Percentiles rank a stretch among this genome's conserved stretches.
Conservation (phyloP, 1,139 yeast species). For the Debaryomyces sp. region DNA sequence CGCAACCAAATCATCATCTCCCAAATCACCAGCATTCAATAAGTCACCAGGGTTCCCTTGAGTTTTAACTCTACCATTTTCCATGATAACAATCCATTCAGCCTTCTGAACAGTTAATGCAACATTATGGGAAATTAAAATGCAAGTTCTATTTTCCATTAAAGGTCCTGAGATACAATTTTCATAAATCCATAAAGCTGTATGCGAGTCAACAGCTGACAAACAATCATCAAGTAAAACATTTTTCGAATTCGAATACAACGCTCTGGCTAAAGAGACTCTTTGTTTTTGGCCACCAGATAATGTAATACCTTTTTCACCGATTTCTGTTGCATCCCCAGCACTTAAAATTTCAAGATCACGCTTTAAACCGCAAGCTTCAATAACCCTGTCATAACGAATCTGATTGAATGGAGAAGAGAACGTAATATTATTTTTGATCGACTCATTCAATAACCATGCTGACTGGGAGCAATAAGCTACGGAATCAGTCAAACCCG, state of each 20-base stretch:
- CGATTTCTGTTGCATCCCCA: slow-evolving; percentile 88
- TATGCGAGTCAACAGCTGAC: slow-evolving; percentile 96
- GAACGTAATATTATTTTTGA: slow-evolving; percentile 80
- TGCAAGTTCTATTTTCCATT: slow-evolving; percentile 83
- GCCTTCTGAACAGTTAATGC: slow-evolving; percentile 86
- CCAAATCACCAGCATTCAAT: slow-evolving; percentile 55
- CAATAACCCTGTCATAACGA: slow-evolving; percentile 76
- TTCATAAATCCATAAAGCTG: slow-evolving; percentile 90
- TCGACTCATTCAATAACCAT: slow-evolving; percentile 90
- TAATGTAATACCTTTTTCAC: slow-evolving; percentile 94
- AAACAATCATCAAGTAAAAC: slow-evolving; percentile 90
- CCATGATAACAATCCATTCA: slow-evolving; percentile 74
- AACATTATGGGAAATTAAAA: slow-evolving; percentile 91
- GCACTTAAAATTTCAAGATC: slow-evolving; percentile 78
- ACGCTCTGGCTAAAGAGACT: slow-evolving; percentile 91
- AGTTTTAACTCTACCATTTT: slow-evolving; percentile 76
- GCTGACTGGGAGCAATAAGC: slow-evolving; percentile 97
- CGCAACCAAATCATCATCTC: slow-evolving; percentile 78
- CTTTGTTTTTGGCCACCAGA: slow-evolving; percentile 99
- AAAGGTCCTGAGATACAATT: slow-evolving; percentile 86
- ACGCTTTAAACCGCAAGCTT: slow-evolving; percentile 83
- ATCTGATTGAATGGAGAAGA: slow-evolving; percentile 71
- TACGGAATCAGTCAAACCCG: slow-evolving; percentile 87
- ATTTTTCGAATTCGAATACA: slow-evolving; percentile 83
- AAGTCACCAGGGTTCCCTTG: slow-evolving; percentile 74